Evolutionary conservation across 345 rosid species (phyloP).

Genomic region (Populus euphratica): DNA sequence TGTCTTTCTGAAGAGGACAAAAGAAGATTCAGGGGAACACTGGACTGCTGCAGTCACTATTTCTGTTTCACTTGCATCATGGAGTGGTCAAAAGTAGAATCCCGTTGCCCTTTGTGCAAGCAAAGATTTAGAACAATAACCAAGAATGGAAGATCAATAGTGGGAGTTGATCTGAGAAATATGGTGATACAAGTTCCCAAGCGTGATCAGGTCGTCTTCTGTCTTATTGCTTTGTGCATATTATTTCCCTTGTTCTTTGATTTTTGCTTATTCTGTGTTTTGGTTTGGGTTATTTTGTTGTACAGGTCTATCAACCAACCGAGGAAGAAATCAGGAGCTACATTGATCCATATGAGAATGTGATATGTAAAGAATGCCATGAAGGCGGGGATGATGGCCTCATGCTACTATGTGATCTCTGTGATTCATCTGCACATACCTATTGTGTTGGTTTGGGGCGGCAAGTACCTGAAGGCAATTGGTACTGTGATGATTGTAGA

Average conservation of each 20-base stretch:
- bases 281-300: conserved; percentile 15
- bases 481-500: conserved; percentile 96
- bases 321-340: conserved; percentile 97
- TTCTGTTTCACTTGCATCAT: conserved; percentile 94
- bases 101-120: conserved; percentile 96
- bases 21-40: conserved; percentile 73
- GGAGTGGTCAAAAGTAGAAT: conserved; percentile 98
- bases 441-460: conserved; percentile 92
- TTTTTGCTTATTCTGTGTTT: conserved; percentile 9
- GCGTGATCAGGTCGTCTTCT: conserved; percentile 80
- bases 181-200: conserved; percentile 65
- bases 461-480: conserved; percentile 96
- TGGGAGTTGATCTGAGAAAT: conserved; percentile 77
- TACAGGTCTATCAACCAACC: conserved; percentile 90
- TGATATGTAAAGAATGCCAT: conserved; percentile 86
- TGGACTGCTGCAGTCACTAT: conserved; percentile 87
- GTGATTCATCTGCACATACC: conserved; percentile 99
- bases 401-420: conserved; percentile 91
- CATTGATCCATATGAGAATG: conserved; percentile 91
- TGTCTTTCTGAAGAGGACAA: conserved; percentile 91
- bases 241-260: background rate
- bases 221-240: background rate
- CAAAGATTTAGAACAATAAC: conserved; percentile 81
- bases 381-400: conserved; percentile 97
- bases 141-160: conserved; percentile 68